A percentile compares a stretch with the other conserved stretches of the same genome.
Conservation (phyloP, 805 yeast species). For the Cyberlindnera mississippiensis region DNA sequence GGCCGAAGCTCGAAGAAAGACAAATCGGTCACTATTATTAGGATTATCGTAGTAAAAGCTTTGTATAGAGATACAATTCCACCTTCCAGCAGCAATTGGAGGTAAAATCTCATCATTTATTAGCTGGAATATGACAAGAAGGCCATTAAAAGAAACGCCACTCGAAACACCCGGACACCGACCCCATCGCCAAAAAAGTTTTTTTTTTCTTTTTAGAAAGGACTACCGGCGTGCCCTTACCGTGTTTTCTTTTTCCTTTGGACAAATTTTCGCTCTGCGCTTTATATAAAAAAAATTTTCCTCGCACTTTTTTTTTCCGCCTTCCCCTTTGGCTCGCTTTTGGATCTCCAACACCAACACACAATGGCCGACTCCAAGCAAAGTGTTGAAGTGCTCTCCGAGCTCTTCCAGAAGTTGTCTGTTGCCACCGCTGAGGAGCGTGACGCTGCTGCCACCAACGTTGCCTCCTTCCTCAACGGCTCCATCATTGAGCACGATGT, state of each 20-base stretch:
- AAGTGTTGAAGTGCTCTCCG: slow-evolving; percentile 74
- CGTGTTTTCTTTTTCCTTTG: neutral
- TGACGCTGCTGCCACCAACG: slow-evolving; percentile 81
- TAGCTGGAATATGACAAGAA: too few relatives aligned
- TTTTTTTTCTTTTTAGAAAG: too few relatives aligned
- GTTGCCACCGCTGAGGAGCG: slow-evolving; percentile 84
- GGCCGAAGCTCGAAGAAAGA: too few relatives aligned
- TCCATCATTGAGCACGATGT: slow-evolving; percentile 98
- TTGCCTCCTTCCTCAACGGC: slow-evolving; percentile 91
- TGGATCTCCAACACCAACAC: slow-evolving; percentile 2
- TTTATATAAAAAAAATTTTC: slow-evolving; percentile 20
- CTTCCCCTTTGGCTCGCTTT: neutral
- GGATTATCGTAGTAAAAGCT: too few relatives aligned
- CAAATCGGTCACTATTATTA: too few relatives aligned
- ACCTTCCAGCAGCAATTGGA: too few relatives aligned
- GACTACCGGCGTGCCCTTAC: too few relatives aligned
- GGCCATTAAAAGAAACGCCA: too few relatives aligned
- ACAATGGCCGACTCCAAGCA: slow-evolving; percentile 45
- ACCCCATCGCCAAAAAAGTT: too few relatives aligned
- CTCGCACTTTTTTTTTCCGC: slow-evolving; percentile 12
- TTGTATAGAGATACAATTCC: too few relatives aligned
- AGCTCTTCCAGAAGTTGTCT: slow-evolving; percentile 87
- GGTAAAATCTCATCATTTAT: too few relatives aligned
- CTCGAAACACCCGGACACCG: too few relatives aligned
- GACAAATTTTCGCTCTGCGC: neutral